phyloP scores from a whole-genome alignment of 1,284 basidiomycete genomes.

The Ganoderma meredithae region DNA sequence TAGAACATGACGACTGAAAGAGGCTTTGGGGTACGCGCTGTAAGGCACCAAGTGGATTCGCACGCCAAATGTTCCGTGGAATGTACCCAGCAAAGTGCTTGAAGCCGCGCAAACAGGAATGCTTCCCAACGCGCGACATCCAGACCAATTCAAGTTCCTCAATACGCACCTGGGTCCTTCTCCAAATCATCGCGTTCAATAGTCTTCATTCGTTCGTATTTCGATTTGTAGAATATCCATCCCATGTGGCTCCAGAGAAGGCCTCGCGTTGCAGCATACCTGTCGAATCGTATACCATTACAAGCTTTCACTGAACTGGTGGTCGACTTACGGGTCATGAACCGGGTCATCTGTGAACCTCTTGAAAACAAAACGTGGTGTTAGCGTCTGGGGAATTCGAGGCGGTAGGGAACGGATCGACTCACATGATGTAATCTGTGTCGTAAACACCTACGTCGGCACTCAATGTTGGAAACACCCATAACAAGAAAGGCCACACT shows the following conservation, averaged over 20 bases:
- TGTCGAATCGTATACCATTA: slow-evolving; percentile 32
- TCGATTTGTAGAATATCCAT: slow-evolving; percentile 85
- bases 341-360: slow-evolving; percentile 78
- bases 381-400: background rate
- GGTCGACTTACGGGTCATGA: slow-evolving; percentile 70
- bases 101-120: too few species aligned
- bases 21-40: background rate
- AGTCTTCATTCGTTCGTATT: slow-evolving; percentile 66
- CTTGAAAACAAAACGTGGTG: slow-evolving; percentile 40
- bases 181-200: slow-evolving; percentile 80
- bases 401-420: slow-evolving; percentile 10
- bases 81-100: too few species aligned
- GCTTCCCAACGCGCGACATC: background rate
- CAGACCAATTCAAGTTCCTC: background rate
- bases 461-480: slow-evolving; percentile 2
- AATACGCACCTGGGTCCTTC: slow-evolving; percentile 64
- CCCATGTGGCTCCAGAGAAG: slow-evolving; percentile 82
- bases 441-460: slow-evolving; percentile 64
- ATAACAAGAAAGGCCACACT: slow-evolving; percentile 11
- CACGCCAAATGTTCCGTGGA: too few species aligned
- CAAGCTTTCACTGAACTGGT: background rate
- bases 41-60: background rate
- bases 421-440: slow-evolving; percentile 80
- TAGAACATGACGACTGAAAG: background rate
- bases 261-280: slow-evolving; percentile 78